These are phyloP conservation scores for Cadophora gregata DNA, from an alignment of 2,329 filamentous ascomycete genomes.

Conservation along the genomic window DNA sequence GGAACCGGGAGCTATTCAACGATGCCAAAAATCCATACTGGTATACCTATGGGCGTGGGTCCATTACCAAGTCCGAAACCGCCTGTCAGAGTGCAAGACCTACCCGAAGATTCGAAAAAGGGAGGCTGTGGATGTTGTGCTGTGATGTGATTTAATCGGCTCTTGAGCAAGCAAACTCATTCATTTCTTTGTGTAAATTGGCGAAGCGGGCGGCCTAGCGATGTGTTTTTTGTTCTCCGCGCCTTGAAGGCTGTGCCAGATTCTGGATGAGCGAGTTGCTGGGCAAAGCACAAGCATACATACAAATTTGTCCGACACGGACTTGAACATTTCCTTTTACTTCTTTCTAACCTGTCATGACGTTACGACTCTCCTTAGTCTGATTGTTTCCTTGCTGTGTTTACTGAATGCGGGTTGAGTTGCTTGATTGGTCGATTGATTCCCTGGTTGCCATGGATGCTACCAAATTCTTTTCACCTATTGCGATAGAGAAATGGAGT, in stretches of 20 bases:
- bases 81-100: conserved; percentile 58
- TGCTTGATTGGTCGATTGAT: conserved; percentile 24
- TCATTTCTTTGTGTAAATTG: conserved; percentile 25
- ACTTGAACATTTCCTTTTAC: conserved; percentile 15
- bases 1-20: conserved; percentile 56
- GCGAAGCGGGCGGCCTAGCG: conserved; percentile 20
- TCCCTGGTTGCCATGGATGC: conserved; percentile 22
- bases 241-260: conserved; percentile 14
- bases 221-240: conserved; percentile 12
- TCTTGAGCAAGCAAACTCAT: conserved; percentile 12
- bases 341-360: conserved; percentile 22
- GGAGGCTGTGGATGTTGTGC: conserved; percentile 55
- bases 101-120: conserved; percentile 56
- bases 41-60: conserved; percentile 46
- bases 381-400: conserved; percentile 17
- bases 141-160: conserved; percentile 50
- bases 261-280: conserved; percentile 14
- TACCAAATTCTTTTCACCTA: conserved; percentile 7
- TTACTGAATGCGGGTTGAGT: conserved; percentile 8
- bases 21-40: conserved; percentile 43
- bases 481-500: neutral
- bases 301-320: conserved; percentile 8
- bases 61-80: conserved; percentile 44
- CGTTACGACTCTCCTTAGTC: conserved; percentile 28
- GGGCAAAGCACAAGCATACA: conserved; percentile 14